Percentiles rank a stretch among this genome's conserved stretches.
These are phyloP conservation scores for Hyphopichia khmerensis DNA, from an alignment of 1,139 yeast species.

Conservation along the genomic window DNA sequence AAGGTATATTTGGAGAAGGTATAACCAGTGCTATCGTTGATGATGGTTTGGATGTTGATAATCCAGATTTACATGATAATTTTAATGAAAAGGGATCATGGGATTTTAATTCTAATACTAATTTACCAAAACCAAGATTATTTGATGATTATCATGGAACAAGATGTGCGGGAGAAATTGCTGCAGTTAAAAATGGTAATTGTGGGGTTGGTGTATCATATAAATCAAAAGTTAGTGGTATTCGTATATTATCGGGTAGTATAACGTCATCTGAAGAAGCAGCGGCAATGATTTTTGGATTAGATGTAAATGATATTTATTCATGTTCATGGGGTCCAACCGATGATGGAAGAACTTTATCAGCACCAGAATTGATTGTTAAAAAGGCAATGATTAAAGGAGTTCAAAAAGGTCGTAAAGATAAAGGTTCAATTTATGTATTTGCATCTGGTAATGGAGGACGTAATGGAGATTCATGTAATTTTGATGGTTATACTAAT, in stretches of 20 bases:
- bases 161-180: conserved; percentile 97
- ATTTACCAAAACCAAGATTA: conserved; percentile 77
- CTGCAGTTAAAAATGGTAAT: conserved; percentile 79
- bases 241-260: conserved; percentile 80
- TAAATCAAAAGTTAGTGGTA: conserved; percentile 82
- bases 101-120: conserved; percentile 82
- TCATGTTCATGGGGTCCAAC: conserved; percentile 99
- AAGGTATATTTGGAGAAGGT: conserved; percentile 79
- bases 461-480: conserved; percentile 79
- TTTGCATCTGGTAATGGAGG: conserved; percentile 99
- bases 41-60: conserved; percentile 87
- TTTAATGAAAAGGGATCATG: conserved; percentile 78
- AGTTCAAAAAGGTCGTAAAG: conserved; percentile 75
- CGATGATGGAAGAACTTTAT: conserved; percentile 86
- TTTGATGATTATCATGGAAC: conserved; percentile 95
- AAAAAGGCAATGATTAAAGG: conserved; percentile 82
- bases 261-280: conserved; percentile 91
- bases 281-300: conserved; percentile 74
- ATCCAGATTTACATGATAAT: conserved; percentile 67
- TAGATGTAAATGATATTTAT: conserved; percentile 84
- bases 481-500: conserved; percentile 96
- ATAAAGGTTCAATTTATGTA: conserved; percentile 86
- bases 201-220: conserved; percentile 97
- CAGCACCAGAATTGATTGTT: conserved; percentile 78
- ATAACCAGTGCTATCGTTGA: conserved; percentile 86